Percentiles rank a stretch among this genome's conserved stretches.
These are phyloP conservation scores for Termitomyces sp. DNA, from an alignment of 1,284 basidiomycete genomes.

Conservation along the genomic window DNA sequence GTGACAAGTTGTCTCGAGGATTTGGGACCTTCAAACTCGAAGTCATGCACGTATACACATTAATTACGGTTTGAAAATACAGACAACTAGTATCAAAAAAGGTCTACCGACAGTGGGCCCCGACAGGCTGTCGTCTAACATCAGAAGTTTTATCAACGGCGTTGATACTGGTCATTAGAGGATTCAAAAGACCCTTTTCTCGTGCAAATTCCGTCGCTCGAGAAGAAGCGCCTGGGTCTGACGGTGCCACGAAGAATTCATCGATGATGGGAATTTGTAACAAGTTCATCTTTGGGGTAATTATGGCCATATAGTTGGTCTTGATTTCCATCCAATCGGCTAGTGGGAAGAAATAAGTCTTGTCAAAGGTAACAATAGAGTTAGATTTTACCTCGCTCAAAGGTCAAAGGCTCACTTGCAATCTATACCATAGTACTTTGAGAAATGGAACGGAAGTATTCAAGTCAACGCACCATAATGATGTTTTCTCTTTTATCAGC, in stretches of 20 bases:
- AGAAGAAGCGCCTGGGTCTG: slow-evolving; percentile 60
- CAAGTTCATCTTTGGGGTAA: slow-evolving; percentile 91
- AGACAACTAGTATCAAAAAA: not conserved
- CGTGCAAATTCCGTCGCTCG: slow-evolving; percentile 71
- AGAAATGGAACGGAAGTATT: not conserved
- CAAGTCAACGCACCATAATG: slow-evolving; percentile 59
- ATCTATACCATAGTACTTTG: slow-evolving; percentile 38
- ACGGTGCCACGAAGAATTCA: slow-evolving; percentile 80
- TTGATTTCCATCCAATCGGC: slow-evolving; percentile 97
- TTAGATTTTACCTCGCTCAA: slow-evolving; percentile 70
- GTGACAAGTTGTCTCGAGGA: slow-evolving; percentile 3
- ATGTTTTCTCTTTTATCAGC: slow-evolving; percentile 94
- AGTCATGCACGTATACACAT: not conserved
- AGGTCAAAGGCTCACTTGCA: slow-evolving; percentile 89
- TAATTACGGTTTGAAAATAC: not conserved
- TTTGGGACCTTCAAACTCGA: not conserved
- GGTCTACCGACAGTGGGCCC: slow-evolving; percentile 11
- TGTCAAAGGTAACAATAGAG: not conserved
- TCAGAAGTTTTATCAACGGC: slow-evolving; percentile 18
- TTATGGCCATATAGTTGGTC: slow-evolving; percentile 89
- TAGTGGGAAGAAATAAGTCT: slow-evolving; percentile 22
- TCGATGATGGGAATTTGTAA: slow-evolving; percentile 93
- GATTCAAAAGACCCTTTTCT: slow-evolving; percentile 66
- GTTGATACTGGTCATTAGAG: slow-evolving; percentile 33
- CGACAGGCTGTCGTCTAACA: slow-evolving; percentile 15